Conservation (phyloP, 345 rosid species). For the Lagerstroemia speciosa region DNA sequence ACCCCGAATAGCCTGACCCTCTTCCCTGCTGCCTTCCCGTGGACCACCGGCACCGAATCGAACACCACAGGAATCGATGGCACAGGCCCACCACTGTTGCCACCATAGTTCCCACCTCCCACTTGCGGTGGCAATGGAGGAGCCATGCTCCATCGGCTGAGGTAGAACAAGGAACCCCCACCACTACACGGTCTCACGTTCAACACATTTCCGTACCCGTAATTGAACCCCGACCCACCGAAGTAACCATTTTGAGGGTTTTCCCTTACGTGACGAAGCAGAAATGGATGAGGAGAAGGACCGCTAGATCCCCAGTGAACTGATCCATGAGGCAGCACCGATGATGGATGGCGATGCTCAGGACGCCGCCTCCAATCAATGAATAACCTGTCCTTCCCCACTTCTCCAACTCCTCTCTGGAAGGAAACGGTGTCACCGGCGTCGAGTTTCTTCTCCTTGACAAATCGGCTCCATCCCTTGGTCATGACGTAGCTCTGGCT, state of each 20-base stretch:
- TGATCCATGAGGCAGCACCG: conserved; percentile 4
- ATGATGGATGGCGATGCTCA: conserved; percentile 26
- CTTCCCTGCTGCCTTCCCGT: conserved; percentile 55
- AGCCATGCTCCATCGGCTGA: conserved; percentile 16
- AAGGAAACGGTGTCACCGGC: conserved; percentile 92
- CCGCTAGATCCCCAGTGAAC: conserved; percentile 9
- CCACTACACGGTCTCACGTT: conserved; percentile 20
- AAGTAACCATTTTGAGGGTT: neutral
- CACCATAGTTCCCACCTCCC: conserved; percentile 5
- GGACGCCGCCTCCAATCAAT: conserved; percentile 83
- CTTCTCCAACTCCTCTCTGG: conserved; percentile 59
- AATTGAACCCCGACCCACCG: conserved; percentile 8
- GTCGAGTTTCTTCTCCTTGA: conserved; percentile 86
- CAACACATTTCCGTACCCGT: conserved; percentile 20
- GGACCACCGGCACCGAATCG: conserved; percentile 58
- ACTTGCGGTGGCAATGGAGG: conserved; percentile 21
- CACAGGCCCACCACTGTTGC: conserved; percentile 22
- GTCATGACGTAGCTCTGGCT: conserved; percentile 98
- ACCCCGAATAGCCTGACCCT: conserved; percentile 85
- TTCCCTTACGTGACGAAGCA: conserved; percentile 13
- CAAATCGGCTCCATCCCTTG: conserved; percentile 94
- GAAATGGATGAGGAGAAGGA: conserved; percentile 8
- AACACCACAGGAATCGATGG: conserved; percentile 25
- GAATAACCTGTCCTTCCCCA: conserved; percentile 48
- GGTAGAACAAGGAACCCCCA: conserved; percentile 22